Evolutionary conservation across 169 alveolate species (phyloP), one percentile per base, ranked within the genome.

Genomic region (Plasmodium malariae): DNA sequence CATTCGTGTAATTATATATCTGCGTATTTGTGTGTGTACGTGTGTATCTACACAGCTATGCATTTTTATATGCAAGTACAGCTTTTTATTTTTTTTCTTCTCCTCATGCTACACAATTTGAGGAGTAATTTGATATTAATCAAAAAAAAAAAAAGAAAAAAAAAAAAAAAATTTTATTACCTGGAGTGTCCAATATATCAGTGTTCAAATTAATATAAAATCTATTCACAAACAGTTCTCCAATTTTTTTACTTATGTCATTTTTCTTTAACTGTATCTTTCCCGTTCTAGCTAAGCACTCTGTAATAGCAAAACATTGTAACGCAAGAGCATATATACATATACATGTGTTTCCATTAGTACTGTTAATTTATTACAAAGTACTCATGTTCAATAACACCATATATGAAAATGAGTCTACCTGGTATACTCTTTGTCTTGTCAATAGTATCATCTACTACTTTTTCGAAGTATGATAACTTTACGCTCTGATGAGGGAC

Each of bases 111-210:
- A 17, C n/a, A n/a, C n/a, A n/a, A n/a, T n/a, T n/a, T n/a, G n/a
- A n/a, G n/a, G n/a, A n/a, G n/a, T n/a, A n/a, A n/a, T n/a, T n/a
- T n/a, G n/a, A n/a, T 11, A 59, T 72, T 40, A 1, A 30, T 14
- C 85, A 36, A 48, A 26, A 37, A 21, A 26, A 3, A 62, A 68
- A 24, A 70, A 28, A 19, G 14, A 51, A 30, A n/a, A n/a, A 28
- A 37, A 21, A 48, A 30, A 51, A n/a, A 0, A 21, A 26, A 14
- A 9, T 26, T 1, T 51, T 55, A 59, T 48, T 49, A 92, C 95
- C 96, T 55, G 97, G 97, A 4, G 97, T 95, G 55, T 95, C 97
- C 21, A 95, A 71, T 49, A 95, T 94, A 62, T 95, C 97, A 5
- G 96, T 92, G 65, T 95, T 97, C 37, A 95, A 68, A 59, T 95